Evolutionary conservation across 768 basidiomycete genomes (phyloP), one percentile per base, ranked within the genome.

Genomic region (Dictyophora rubrovolvata): DNA sequence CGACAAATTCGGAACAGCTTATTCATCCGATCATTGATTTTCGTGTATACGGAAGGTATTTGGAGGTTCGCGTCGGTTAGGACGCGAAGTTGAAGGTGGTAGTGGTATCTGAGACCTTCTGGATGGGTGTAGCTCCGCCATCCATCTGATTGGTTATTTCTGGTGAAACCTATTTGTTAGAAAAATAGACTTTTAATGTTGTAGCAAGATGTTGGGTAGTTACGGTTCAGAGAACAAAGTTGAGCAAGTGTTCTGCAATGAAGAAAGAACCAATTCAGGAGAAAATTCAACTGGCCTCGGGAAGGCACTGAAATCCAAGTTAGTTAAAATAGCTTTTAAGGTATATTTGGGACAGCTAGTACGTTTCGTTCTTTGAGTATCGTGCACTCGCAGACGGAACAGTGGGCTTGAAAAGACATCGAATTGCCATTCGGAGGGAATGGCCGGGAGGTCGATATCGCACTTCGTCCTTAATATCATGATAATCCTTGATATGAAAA

Each of bases 101-200:
- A 59, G 22, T 59, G 51, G 34, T 59, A 59, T 9, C 37, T 46
- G n/a, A 34, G 50, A 8, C 57, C 57, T 46, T 59, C 57, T 23
- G 57, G 57, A 28, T 59, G 57, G 5, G 50, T 36, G n/a, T 51
- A 53, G 22, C 18, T 12, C 17, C 8, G 8, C 57, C 57, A 59
- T 14, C 47, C 49, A 8, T 18, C 49, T n/a, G n/a, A n/a, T n/a
- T 42, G 42, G 10, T 12, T 42, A 12, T 42, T 3, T 42, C 42
- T 42, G n/a, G 12, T 37, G 10, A 42, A 2, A 42, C n/a, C 12
- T 12, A 14, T 14, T 14, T 42, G 12, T n/a, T 9, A n/a, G 42
- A 14, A 42, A 42, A 9, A 42, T n/a, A 12, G n/a, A 42, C 12
- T 42, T 28, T 28, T 28, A 28, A 7, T 28, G 28, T 7, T 28